Evolutionary conservation across 1,284 basidiomycete species (phyloP).

Genomic region (Caloboletus firmus): DNA sequence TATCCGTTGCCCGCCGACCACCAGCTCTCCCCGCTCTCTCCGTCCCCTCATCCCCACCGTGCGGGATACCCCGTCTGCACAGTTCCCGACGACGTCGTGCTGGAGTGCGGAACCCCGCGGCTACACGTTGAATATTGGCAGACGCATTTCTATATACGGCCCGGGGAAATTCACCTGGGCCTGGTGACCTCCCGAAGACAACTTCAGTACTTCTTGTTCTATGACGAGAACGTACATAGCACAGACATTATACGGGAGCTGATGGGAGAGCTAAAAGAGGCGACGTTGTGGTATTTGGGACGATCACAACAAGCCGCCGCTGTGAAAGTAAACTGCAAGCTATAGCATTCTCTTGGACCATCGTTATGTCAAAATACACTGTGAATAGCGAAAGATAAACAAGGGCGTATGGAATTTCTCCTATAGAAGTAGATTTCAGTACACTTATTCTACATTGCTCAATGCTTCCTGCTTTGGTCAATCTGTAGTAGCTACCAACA

Average conservation of each 20-base stretch:
- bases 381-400: not conserved
- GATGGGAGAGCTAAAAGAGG: slow-evolving; percentile 21
- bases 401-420: no score
- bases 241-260: slow-evolving; percentile 15
- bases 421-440: not conserved
- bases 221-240: slow-evolving; percentile 16
- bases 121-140: slow-evolving; percentile 7
- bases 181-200: slow-evolving; percentile 4
- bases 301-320: not conserved
- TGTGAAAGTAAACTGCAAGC: not conserved
- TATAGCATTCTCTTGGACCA: not conserved
- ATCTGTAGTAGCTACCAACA: not conserved
- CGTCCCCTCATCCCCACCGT: slow-evolving; percentile 4
- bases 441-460: not conserved
- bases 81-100: not conserved
- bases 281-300: slow-evolving; percentile 24
- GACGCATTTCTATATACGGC: not conserved
- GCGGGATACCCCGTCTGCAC: slow-evolving; percentile 12
- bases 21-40: slow-evolving; percentile 12
- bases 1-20: slow-evolving; percentile 14
- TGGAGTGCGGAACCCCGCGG: slow-evolving; percentile 1
- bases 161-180: slow-evolving; percentile 16
- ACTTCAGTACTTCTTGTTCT: slow-evolving; percentile 19
- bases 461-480: not conserved
- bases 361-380: not conserved